Evolutionary conservation across 306 rosid species (phyloP), one percentile per base, ranked within the genome.

Genomic region (Pterocarpus santalinus): DNA sequence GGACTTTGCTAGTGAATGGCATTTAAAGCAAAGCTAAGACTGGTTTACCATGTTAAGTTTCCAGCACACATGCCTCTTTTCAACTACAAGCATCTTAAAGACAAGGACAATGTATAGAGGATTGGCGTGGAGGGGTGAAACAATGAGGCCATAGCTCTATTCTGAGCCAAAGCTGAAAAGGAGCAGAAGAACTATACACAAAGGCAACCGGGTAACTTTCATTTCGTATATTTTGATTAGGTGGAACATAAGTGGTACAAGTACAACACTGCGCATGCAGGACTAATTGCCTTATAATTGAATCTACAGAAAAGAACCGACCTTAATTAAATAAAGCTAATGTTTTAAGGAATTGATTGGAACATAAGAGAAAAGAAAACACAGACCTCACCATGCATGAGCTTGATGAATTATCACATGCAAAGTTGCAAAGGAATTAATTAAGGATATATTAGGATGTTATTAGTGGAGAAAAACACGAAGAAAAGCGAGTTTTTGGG

Each of bases 11-110:
- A 60, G 60, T 76, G 69, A 56, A 32, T 75, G 57, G 55, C 51
- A 63, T 44, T 77, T 77, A 65, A 77, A 77, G 65, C 43, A 36
- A 57, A 22, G 62, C 81, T 74, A 66, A 53, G 65, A 43, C 80
- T 43, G 57, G 63, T 34, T 66, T 67, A 33, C 53, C 35, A 73
- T 58, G 58, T 64, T 73, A 9, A 43, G 11, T 28, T 57, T 11
- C 75, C 58, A 22, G 28, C 28, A 11, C 33, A 16, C 36, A 7
- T 22, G 16, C 72, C 47, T 30, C 60, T 68, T 63, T 16, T 39
- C 3, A 28, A 78, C 53, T 2, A 47, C 28, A 55, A 7, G 28
- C 28, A 22, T 1, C 28, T 22, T 22, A 22, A 22, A 22, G 28
- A 22, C 28, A 36, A 53, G 32, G 53, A 76, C 64, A 34, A 36